These are phyloP conservation scores for Acanthamoeba royreba DNA, from an alignment of 208 protist genomes.

Conservation along the genomic window DNA sequence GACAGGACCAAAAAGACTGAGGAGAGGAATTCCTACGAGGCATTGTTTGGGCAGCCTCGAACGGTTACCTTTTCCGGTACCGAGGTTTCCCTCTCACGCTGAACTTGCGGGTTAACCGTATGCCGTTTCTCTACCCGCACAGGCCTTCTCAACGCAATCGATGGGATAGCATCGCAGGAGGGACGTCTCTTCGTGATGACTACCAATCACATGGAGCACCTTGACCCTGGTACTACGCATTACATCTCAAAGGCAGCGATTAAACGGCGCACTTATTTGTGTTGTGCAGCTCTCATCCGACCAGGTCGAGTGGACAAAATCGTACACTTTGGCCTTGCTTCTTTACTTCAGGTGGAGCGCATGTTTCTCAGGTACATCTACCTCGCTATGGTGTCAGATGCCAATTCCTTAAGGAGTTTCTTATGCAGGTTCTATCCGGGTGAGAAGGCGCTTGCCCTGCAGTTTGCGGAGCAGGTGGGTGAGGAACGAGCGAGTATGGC, in stretches of 20 bases:
- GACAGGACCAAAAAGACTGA: not conserved
- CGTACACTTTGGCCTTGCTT: constrained; percentile 83
- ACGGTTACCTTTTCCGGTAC: too few species aligned
- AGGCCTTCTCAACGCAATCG: constrained; percentile 93
- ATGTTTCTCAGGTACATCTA: constrained; percentile 41
- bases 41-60: not conserved
- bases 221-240: constrained; percentile 58
- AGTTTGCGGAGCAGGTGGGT: not conserved
- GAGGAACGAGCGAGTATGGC: constrained; percentile 9
- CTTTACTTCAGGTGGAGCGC: constrained; percentile 75
- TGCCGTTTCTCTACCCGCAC: too few species aligned
- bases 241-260: too few species aligned
- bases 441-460: not conserved
- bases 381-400: too few species aligned
- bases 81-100: too few species aligned
- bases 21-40: not conserved
- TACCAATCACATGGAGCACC: constrained; percentile 94
- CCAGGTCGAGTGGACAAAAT: constrained; percentile 92
- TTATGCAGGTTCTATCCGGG: not conserved
- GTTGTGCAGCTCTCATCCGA: constrained; percentile 89
- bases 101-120: too few species aligned
- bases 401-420: too few species aligned
- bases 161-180: constrained; percentile 92
- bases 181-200: constrained; percentile 95
- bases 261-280: not conserved